Conservation (phyloP, 148 eudicot genomes). For the Dysphania ambrosioides region DNA sequence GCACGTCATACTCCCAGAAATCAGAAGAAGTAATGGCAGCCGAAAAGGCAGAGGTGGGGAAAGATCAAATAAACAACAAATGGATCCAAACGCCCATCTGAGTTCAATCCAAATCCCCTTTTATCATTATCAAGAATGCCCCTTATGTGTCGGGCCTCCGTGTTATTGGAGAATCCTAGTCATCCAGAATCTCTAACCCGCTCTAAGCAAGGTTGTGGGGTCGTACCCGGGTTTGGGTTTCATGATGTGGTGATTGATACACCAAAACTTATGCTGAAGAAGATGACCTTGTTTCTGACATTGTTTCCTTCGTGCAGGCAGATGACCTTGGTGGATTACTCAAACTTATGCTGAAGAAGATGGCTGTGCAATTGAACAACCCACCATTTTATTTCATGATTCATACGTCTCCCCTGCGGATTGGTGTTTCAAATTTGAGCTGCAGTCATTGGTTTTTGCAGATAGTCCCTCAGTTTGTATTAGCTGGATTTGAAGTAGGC, state of each 20-base stretch:
- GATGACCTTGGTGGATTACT: conserved; percentile 75
- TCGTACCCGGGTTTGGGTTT: conserved; percentile 74
- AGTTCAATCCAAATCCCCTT: conserved; percentile 82
- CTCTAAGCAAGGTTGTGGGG: conserved; percentile 73
- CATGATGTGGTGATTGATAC: conserved; percentile 93
- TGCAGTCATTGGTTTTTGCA: conserved; percentile 87
- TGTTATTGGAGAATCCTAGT: conserved; percentile 65
- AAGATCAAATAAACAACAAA: conserved; percentile 60
- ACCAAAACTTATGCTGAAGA: too few relatives aligned
- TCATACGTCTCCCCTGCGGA: conserved; percentile 67
- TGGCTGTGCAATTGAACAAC: conserved; percentile 66
- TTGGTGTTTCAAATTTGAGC: conserved; percentile 38
- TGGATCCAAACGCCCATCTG: conserved; percentile 88
- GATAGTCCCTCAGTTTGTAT: conserved; percentile 71
- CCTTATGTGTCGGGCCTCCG: conserved; percentile 72
- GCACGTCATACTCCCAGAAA: not conserved
- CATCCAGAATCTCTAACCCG: conserved; percentile 84
- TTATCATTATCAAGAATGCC: conserved; percentile 47
- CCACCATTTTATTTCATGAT: conserved; percentile 94
- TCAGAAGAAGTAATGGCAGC: conserved; percentile 18
- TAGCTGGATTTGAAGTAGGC: conserved; percentile 86
- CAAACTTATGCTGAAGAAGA: conserved; percentile 77
- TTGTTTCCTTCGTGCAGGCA: conserved; percentile 57
- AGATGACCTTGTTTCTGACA: too few relatives aligned
- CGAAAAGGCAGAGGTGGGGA: conserved; percentile 54